phyloP scores from a whole-genome alignment of 176 grass and related monocot genomes.

The Alloteropsis semialata region DNA sequence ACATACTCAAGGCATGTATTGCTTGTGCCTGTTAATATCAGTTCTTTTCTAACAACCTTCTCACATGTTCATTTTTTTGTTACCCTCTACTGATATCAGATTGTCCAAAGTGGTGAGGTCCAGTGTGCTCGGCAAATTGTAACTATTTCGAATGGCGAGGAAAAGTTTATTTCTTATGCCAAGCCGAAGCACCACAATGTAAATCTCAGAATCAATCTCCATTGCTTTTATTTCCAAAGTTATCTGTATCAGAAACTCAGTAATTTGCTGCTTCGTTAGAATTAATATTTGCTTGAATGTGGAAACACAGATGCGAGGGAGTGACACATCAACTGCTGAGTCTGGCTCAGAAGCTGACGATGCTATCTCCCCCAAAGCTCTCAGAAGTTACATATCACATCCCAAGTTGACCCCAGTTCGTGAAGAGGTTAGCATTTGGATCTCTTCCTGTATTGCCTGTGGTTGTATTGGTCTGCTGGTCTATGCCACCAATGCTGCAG shows the following conservation, averaged over 20 bases:
- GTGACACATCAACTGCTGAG: slow-evolving; percentile 90
- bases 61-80: not conserved
- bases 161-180: slow-evolving; percentile 74
- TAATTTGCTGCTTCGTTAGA: not conserved
- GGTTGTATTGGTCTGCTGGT: not conserved
- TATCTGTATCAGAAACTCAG: not conserved
- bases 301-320: slow-evolving; percentile 54
- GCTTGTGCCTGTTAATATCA: not conserved
- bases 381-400: slow-evolving; percentile 63
- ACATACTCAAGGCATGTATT: slow-evolving; percentile 68
- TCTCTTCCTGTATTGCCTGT: not conserved
- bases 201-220: slow-evolving; percentile 21
- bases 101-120: slow-evolving; percentile 86
- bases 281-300: slow-evolving; percentile 27
- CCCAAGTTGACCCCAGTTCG: slow-evolving; percentile 86
- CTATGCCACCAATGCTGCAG: not conserved
- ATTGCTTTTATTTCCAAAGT: slow-evolving; percentile 10
- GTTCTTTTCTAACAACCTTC: not conserved
- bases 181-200: slow-evolving; percentile 50
- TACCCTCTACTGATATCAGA: slow-evolving; percentile 44
- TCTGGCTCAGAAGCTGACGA: slow-evolving; percentile 97
- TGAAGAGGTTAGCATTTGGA: slow-evolving; percentile 72
- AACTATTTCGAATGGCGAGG: slow-evolving; percentile 73
- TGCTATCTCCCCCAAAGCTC: slow-evolving; percentile 62
- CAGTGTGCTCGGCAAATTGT: slow-evolving; percentile 86